phyloP scores from a whole-genome alignment of 2,329 filamentous ascomycete genomes.

The Tolypocladium amazonense region DNA sequence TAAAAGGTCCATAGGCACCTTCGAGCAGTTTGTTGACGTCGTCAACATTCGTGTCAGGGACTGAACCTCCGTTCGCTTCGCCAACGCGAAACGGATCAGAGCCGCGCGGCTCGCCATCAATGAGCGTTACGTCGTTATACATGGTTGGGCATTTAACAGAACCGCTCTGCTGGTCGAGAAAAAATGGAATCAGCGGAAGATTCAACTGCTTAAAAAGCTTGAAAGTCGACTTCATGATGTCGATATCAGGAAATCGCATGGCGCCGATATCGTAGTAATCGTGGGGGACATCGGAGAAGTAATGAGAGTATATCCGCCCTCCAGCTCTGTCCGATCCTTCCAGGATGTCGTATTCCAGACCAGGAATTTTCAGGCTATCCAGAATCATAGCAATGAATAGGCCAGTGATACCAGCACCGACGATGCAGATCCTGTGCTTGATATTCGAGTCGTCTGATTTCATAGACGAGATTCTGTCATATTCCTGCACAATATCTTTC shows the following conservation, averaged over 20 bases:
- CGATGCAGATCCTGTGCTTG: not conserved
- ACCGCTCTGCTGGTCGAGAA: not conserved
- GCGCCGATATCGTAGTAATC: not conserved
- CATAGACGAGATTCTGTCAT: not conserved
- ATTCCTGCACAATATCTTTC: not conserved
- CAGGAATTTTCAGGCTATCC: not conserved
- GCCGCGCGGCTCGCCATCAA: not conserved
- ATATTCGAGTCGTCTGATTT: not conserved
- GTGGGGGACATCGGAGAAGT: not conserved
- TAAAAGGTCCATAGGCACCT: not conserved
- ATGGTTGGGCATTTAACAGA: not conserved
- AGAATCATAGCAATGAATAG: not conserved
- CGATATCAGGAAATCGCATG: not conserved
- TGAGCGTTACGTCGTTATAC: not conserved
- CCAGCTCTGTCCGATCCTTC: not conserved
- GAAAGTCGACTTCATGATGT: not conserved
- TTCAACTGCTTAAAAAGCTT: not conserved
- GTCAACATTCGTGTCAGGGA: not conserved
- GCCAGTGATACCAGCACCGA: not conserved
- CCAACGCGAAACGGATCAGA: not conserved
- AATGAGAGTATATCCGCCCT: not conserved
- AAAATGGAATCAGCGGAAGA: not conserved
- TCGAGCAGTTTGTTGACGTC: not conserved
- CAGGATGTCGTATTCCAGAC: not conserved
- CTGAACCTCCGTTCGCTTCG: not conserved